Evolutionary conservation across 225 moss, liverwort and hornwort species (phyloP).

Genomic region (Anthoceros angustus): DNA sequence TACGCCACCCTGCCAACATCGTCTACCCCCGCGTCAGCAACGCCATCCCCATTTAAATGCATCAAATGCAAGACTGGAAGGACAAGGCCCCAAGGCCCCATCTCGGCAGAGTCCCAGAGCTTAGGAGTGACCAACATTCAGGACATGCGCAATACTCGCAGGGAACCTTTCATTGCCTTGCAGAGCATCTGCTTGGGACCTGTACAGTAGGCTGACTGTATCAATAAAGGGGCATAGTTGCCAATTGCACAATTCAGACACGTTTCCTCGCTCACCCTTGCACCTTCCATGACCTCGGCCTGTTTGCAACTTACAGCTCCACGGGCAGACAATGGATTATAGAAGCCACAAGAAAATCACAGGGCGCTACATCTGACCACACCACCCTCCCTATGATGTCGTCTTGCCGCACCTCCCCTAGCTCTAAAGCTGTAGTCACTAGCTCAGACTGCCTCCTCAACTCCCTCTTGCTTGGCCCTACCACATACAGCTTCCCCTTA

Average conservation of each 20-base stretch:
- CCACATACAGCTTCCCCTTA: constrained; percentile 15
- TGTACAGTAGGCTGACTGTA: too few species aligned
- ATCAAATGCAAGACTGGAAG: not conserved
- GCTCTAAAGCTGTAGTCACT: constrained; percentile 13
- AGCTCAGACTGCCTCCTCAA: constrained; percentile 10
- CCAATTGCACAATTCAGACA: too few species aligned
- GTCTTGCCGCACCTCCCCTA: constrained; percentile 13
- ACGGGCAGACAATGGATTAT: constrained; percentile 13
- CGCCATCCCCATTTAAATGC: not conserved
- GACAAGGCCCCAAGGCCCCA: not conserved
- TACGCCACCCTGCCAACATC: not conserved
- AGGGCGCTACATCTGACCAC: constrained; percentile 16
- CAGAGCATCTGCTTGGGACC: too few species aligned
- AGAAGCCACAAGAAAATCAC: constrained; percentile 10
- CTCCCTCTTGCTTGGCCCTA: constrained; percentile 13
- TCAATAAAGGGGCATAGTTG: too few species aligned
- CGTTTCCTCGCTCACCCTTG: not conserved
- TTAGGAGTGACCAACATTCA: too few species aligned
- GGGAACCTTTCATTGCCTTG: too few species aligned
- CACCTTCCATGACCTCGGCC: not conserved
- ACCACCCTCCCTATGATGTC: constrained; percentile 14
- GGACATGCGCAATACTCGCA: too few species aligned
- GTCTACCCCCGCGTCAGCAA: constrained; percentile 2
- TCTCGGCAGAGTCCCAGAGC: not conserved
- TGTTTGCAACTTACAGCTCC: not conserved